phyloP scores from a whole-genome alignment of 306 rosid genomes.

The Arachis stenosperma region DNA sequence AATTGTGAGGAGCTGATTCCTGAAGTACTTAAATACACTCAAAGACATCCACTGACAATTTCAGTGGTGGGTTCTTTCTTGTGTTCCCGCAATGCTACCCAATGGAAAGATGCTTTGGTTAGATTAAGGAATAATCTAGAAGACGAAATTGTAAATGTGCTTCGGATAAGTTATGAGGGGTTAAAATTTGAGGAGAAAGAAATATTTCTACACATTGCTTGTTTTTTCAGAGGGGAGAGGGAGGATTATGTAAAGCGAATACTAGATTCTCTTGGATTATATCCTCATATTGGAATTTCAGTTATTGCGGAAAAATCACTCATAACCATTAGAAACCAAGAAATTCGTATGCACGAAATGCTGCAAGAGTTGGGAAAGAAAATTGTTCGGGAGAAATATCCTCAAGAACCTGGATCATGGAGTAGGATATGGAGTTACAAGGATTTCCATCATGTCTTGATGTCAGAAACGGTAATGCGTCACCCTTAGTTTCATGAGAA shows the following conservation, averaged over 20 bases:
- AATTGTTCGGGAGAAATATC: slow-evolving; percentile 18
- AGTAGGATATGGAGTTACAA: slow-evolving; percentile 36
- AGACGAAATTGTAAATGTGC: background rate
- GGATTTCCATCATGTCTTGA: slow-evolving; percentile 13
- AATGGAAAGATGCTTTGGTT: slow-evolving; percentile 27
- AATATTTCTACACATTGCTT: slow-evolving; percentile 37
- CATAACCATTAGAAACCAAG: slow-evolving; percentile 13
- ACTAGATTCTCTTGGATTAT: background rate
- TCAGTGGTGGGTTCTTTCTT: slow-evolving; percentile 34
- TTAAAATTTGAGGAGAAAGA: background rate
- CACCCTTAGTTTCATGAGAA: background rate
- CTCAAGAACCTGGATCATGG: slow-evolving; percentile 2
- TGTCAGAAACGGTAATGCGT: slow-evolving; percentile 4
- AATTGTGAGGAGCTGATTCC: background rate
- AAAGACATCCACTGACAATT: slow-evolving; percentile 32
- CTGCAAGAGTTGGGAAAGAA: slow-evolving; percentile 34
- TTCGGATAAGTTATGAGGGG: slow-evolving; percentile 33
- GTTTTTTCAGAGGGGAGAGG: slow-evolving; percentile 29
- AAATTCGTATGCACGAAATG: slow-evolving; percentile 38
- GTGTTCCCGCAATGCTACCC: slow-evolving; percentile 6
- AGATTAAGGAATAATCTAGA: slow-evolving; percentile 9
- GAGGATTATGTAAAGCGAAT: slow-evolving; percentile 17
- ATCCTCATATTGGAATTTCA: slow-evolving; percentile 22
- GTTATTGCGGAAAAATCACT: slow-evolving; percentile 32
- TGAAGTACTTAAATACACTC: background rate